Conservation (phyloP, 306 rosid species). For the Ziziphus jujuba region DNA sequence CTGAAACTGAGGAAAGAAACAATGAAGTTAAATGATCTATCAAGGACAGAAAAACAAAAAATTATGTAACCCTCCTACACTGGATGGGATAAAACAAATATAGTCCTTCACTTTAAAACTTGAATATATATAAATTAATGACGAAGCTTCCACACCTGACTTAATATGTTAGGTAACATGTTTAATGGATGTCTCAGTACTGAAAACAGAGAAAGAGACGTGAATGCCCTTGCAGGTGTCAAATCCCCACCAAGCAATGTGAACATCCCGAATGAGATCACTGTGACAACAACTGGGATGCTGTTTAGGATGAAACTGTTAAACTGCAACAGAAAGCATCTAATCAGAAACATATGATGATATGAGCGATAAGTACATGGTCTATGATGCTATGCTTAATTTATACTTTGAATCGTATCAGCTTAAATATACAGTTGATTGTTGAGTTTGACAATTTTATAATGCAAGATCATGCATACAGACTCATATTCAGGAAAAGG, state of each 20-base stretch:
- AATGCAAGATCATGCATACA: too few species aligned
- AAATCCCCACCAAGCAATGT: conserved; percentile 81
- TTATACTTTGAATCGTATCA: neutral
- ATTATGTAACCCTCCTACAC: neutral
- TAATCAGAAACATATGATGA: conserved; percentile 21
- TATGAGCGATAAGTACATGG: neutral
- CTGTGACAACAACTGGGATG: conserved; percentile 81
- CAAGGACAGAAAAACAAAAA: neutral
- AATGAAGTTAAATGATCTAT: too few species aligned
- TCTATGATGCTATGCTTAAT: neutral
- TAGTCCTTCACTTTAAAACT: conserved; percentile 1
- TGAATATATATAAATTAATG: conserved; percentile 3
- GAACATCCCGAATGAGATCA: conserved; percentile 70
- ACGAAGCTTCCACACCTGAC: conserved; percentile 55
- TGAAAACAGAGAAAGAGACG: conserved; percentile 80
- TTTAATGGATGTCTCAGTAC: conserved; percentile 70
- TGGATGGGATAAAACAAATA: neutral
- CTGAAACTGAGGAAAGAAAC: too few species aligned
- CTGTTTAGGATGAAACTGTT: conserved; percentile 69
- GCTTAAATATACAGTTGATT: neutral
- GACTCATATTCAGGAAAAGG: too few species aligned
- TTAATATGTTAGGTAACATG: conserved; percentile 74
- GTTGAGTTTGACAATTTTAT: neutral
- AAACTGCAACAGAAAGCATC: conserved; percentile 48
- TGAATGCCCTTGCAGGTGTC: conserved; percentile 90